Percentiles rank a stretch among this genome's conserved stretches.
phyloP scores from a whole-genome alignment of 1,284 basidiomycete species.

The Vanrija sp. region DNA sequence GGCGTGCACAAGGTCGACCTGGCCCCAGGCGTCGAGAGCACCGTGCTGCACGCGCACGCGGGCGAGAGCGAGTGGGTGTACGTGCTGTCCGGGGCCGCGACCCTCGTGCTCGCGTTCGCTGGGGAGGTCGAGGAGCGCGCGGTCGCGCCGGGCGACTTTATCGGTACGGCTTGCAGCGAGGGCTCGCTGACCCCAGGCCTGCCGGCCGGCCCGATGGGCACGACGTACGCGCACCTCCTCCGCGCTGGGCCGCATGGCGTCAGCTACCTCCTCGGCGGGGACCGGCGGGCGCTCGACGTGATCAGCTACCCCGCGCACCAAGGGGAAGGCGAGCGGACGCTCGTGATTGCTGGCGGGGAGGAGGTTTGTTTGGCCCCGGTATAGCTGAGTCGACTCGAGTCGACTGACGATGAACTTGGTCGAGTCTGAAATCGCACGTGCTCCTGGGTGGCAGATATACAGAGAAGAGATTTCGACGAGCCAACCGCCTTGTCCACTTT shows the following conservation, averaged over 20 bases:
- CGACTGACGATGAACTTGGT: too few species aligned
- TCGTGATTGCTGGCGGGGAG: too few species aligned
- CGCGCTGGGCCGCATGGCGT: slow-evolving; percentile 1
- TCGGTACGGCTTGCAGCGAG: slow-evolving; percentile 10
- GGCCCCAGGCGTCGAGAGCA: slow-evolving; percentile 19
- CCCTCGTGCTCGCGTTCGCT: slow-evolving; percentile 13
- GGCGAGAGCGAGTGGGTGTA: slow-evolving; percentile 29
- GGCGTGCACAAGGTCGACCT: slow-evolving; percentile 27
- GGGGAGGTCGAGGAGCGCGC: background rate
- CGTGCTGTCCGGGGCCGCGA: slow-evolving; percentile 18
- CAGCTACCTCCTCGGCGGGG: slow-evolving; percentile 16
- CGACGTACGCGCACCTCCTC: slow-evolving; percentile 14
- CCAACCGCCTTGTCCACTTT: background rate
- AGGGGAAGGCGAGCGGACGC: too few species aligned
- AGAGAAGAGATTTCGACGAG: too few species aligned
- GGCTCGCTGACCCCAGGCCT: slow-evolving; percentile 3
- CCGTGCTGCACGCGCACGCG: slow-evolving; percentile 28
- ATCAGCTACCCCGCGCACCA: slow-evolving; percentile 8
- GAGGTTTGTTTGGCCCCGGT: too few species aligned
- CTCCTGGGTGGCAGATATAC: too few species aligned
- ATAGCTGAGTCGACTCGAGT: too few species aligned
- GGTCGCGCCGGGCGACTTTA: slow-evolving; percentile 14
- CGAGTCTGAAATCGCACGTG: too few species aligned
- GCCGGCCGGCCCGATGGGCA: background rate
- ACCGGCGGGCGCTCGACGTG: slow-evolving; percentile 12